A percentile compares a stretch with the other conserved stretches of the same genome.
Evolutionary conservation across 495 filamentous ascomycete genomes (phyloP).

Genomic region (Penicillium maclennaniae): DNA sequence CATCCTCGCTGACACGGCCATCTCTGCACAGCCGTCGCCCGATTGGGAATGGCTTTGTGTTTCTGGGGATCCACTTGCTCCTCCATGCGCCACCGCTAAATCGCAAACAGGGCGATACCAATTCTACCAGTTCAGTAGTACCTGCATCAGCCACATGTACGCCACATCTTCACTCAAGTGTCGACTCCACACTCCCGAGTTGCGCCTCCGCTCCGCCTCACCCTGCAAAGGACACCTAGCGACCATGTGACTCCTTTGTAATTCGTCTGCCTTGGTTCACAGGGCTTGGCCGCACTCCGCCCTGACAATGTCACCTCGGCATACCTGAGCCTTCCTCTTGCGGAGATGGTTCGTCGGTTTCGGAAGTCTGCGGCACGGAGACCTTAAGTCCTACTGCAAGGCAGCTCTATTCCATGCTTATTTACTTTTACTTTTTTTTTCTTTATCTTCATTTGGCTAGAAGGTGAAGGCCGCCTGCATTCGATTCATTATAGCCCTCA

Average conservation of each 20-base stretch:
- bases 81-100: neutral
- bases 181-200: neutral
- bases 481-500: constrained; percentile 8
- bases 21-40: neutral
- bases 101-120: neutral
- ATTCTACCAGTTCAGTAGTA: too few species aligned
- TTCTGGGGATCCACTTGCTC: constrained; percentile 10
- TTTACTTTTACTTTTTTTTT: neutral
- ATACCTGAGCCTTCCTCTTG: neutral
- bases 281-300: constrained; percentile 1
- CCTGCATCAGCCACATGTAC: neutral
- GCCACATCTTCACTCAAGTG: constrained; percentile 4
- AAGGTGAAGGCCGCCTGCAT: constrained; percentile 1
- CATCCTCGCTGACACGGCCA: neutral
- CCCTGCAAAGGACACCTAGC: neutral
- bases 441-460: too few species aligned
- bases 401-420: constrained; percentile 1
- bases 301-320: constrained; percentile 4
- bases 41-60: constrained; percentile 2
- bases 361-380: neutral
- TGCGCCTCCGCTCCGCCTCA: constrained; percentile 6
- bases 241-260: neutral
- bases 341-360: neutral
- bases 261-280: constrained; percentile 10
- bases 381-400: neutral